Conservation (phyloP, 2,329 filamentous ascomycete genomes). For the Sporothrix humicola region DNA sequence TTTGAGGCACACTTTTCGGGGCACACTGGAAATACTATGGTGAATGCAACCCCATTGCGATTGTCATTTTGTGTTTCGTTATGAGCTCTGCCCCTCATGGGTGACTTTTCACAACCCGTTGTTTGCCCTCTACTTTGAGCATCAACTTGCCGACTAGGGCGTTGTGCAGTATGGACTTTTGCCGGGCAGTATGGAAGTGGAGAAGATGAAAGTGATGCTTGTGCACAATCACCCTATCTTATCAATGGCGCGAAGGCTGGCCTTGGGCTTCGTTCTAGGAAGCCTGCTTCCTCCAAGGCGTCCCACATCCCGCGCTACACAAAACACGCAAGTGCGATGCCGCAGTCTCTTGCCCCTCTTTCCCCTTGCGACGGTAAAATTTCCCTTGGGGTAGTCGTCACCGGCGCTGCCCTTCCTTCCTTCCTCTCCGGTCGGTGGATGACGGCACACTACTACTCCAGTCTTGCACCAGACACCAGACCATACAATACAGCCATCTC, state of each 20-base stretch:
- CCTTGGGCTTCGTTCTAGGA: slow-evolving; percentile 1
- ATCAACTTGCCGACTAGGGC: slow-evolving; percentile 10
- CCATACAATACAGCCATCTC: background rate
- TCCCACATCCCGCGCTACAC: slow-evolving; percentile 26
- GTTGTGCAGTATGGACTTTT: slow-evolving; percentile 6
- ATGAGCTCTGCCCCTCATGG: background rate
- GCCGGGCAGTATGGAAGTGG: background rate
- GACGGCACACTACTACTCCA: slow-evolving; percentile 25
- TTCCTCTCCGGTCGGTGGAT: slow-evolving; percentile 15
- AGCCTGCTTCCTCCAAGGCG: slow-evolving; percentile 17
- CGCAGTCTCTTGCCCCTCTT: slow-evolving; percentile 20
- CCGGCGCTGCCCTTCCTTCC: background rate
- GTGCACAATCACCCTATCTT: background rate
- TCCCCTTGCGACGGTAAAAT: background rate
- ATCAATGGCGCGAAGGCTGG: background rate
- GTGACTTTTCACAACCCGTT: slow-evolving; percentile 8
- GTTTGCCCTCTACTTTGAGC: background rate
- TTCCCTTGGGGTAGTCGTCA: background rate
- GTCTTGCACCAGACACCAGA: slow-evolving; percentile 16
- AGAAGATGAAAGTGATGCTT: background rate
- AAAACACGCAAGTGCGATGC: slow-evolving; percentile 22
- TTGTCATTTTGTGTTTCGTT: background rate
- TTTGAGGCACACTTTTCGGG: slow-evolving; percentile 8
- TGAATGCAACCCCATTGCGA: background rate
- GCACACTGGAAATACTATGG: background rate